Percentiles rank a stretch among this genome's conserved stretches.
Conservation (phyloP, 1,139 yeast genomes). For the Nadsonia commutata region DNA sequence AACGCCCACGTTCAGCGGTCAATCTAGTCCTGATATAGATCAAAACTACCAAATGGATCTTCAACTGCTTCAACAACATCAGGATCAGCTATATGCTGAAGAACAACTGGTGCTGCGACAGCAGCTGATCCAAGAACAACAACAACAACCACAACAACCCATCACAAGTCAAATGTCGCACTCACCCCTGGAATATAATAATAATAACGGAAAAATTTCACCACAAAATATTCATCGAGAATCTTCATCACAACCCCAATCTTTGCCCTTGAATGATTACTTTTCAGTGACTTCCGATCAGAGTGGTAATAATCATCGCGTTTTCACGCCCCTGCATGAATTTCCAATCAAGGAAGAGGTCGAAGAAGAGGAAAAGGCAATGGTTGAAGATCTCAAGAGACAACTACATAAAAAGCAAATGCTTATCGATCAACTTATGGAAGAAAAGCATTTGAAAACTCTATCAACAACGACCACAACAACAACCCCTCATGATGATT, state of each 20-base stretch:
- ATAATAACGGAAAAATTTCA: too few species aligned
- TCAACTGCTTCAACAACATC: neutral
- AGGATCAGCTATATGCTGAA: neutral
- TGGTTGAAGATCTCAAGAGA: neutral
- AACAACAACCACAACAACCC: neutral
- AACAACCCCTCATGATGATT: constrained; percentile 6
- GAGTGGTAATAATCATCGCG: neutral
- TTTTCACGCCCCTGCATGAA: neutral
- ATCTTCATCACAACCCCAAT: too few species aligned
- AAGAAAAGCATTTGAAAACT: too few species aligned
- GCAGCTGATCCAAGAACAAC: neutral
- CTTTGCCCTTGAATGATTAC: too few species aligned
- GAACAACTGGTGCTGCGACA: neutral
- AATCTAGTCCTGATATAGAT: too few species aligned
- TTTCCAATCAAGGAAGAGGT: neutral
- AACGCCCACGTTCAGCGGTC: neutral
- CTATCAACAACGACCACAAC: too few species aligned
- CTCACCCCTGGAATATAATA: neutral
- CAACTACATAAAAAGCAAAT: neutral
- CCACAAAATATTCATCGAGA: too few species aligned
- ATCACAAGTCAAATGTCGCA: neutral
- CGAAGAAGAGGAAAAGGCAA: neutral
- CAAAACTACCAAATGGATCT: neutral
- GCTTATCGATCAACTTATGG: neutral
- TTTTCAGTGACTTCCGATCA: neutral